Percentiles rank a stretch among this genome's conserved stretches.
Conservation (phyloP, 768 basidiomycete species). For the Candolleomyces aberdarensis region DNA sequence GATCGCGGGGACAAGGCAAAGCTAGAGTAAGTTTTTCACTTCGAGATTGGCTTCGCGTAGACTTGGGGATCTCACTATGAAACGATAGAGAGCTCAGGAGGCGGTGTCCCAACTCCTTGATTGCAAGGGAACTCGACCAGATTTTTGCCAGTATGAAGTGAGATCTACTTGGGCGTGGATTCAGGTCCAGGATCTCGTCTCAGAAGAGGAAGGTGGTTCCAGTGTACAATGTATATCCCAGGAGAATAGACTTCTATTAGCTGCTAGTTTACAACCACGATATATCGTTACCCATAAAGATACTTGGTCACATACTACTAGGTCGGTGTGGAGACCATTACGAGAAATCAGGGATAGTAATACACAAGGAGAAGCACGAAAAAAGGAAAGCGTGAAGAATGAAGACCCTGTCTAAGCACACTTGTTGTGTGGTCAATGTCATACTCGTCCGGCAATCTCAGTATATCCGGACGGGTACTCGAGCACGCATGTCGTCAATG, state of each 20-base stretch:
- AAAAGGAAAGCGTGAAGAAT: not conserved
- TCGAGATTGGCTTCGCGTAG: not conserved
- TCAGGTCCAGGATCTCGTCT: no score
- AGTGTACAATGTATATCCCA: not conserved
- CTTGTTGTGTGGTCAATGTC: not conserved
- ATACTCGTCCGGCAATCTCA: not conserved
- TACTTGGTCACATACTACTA: not conserved
- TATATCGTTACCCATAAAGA: not conserved
- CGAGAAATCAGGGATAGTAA: not conserved
- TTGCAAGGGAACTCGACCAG: conserved; percentile 73
- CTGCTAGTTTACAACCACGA: not conserved
- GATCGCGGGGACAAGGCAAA: conserved; percentile 82
- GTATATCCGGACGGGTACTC: conserved; percentile 55
- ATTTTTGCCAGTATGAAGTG: conserved; percentile 66
- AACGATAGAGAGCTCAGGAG: conserved; percentile 60
- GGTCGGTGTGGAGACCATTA: not conserved
- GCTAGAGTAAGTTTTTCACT: conserved; percentile 68
- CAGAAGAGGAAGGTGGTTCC: no score
- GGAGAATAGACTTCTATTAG: not conserved
- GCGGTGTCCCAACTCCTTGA: conserved; percentile 77
- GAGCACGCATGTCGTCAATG: conserved; percentile 58
- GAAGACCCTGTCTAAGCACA: not conserved
- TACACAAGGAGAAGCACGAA: not conserved
- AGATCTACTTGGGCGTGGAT: conserved; percentile 7
- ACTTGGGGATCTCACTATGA: conserved; percentile 5